Percentiles rank a stretch among this genome's conserved stretches.
Conservation (phyloP, 2,329 filamentous ascomycete species). For the Cercospora sp. region DNA sequence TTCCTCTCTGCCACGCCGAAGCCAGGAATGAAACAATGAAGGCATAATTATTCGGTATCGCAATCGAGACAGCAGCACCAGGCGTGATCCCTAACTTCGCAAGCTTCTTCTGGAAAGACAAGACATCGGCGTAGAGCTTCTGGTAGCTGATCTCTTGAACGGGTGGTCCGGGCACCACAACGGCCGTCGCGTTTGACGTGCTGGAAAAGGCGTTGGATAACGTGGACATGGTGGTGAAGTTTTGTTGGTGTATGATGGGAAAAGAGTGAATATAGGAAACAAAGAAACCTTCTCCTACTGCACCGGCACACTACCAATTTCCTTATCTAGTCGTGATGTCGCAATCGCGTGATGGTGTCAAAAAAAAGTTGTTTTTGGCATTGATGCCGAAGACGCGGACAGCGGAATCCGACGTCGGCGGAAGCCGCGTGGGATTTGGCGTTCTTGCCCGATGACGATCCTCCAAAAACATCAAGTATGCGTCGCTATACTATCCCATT, state of each 20-base stretch:
- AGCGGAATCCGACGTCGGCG: not conserved
- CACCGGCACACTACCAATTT: not conserved
- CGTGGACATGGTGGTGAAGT: constrained; percentile 51
- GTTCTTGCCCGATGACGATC: not conserved
- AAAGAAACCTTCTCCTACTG: not conserved
- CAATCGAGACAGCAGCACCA: constrained; percentile 75
- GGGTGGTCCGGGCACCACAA: constrained; percentile 71
- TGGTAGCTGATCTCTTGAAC: constrained; percentile 69
- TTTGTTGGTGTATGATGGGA: not conserved
- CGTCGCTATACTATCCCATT: not conserved
- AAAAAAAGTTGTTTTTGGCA: constrained; percentile 1
- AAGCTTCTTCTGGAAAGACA: constrained; percentile 73
- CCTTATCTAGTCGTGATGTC: not conserved
- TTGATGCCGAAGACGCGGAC: not conserved
- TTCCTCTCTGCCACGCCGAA: constrained; percentile 78
- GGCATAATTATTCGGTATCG: constrained; percentile 80
- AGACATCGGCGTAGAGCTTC: constrained; percentile 65
- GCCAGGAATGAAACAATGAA: constrained; percentile 86
- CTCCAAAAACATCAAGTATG: not conserved
- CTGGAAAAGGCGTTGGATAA: constrained; percentile 59
- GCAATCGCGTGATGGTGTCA: constrained; percentile 1
- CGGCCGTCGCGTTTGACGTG: constrained; percentile 56
- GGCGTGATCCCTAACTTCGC: constrained; percentile 70
- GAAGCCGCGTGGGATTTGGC: not conserved
- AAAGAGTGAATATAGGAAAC: not conserved